Evolutionary conservation across 2,329 filamentous ascomycete genomes (phyloP).

Genomic region (Fusarium sp.): DNA sequence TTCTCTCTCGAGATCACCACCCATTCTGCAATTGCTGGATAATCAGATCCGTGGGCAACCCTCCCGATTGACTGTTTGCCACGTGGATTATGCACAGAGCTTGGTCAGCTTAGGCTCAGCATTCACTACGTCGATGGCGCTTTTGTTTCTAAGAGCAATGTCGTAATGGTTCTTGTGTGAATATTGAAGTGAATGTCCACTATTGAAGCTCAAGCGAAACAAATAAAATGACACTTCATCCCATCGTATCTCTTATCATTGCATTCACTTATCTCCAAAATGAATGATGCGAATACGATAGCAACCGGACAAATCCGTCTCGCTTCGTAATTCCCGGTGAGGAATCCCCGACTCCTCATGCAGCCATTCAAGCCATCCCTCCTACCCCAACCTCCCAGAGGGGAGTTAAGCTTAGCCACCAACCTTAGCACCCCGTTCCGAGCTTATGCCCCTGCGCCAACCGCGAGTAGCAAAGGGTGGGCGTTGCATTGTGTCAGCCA

Average conservation of each 20-base stretch:
- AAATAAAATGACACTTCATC: neutral
- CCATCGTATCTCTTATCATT: accelerated
- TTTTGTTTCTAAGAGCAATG: neutral
- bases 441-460: constrained; percentile 1
- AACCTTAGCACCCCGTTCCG: constrained; percentile 20
- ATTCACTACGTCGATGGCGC: constrained; percentile 1
- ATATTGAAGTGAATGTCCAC: too few relatives aligned
- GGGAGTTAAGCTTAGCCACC: constrained; percentile 33
- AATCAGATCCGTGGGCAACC: neutral
- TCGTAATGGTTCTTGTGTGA: neutral
- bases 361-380: constrained; percentile 1
- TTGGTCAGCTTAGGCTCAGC: constrained; percentile 26
- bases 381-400: neutral
- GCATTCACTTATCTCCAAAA: neutral
- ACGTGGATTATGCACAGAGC: constrained; percentile 20
- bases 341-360: neutral
- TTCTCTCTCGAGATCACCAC: neutral
- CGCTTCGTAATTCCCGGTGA: neutral
- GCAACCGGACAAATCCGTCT: neutral
- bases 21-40: neutral
- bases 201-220: accelerated
- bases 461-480: neutral
- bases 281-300: neutral
- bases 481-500: constrained; percentile 26
- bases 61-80: constrained; percentile 16